Percentiles rank a stretch among this genome's conserved stretches.
Evolutionary conservation across 257 asterid species (phyloP).

Genomic region (Solanum sitiens): DNA sequence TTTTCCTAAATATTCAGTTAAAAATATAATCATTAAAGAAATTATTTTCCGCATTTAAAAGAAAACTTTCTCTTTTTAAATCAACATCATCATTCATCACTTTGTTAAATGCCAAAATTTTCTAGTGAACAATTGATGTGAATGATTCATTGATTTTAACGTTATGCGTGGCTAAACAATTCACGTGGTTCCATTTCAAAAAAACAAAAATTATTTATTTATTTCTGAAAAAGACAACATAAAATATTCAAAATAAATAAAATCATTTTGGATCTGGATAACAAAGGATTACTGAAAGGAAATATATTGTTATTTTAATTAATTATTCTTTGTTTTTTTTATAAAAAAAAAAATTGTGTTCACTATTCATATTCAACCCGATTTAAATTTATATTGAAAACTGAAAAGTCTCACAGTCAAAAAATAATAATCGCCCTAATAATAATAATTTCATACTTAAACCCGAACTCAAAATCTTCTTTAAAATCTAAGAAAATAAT

Average conservation of each 20-base stretch:
- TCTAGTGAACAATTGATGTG: neutral
- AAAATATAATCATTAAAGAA: too few species aligned
- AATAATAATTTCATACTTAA: neutral
- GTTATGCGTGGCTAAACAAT: neutral
- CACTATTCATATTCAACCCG: neutral
- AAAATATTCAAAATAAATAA: neutral
- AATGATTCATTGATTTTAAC: neutral
- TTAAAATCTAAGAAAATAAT: neutral
- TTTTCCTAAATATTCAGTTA: too few species aligned
- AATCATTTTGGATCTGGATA: neutral
- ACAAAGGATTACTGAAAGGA: neutral
- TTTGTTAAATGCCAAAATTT: neutral
- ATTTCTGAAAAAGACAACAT: neutral
- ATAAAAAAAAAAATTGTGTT: neutral
- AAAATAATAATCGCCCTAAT: neutral
- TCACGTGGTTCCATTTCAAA: neutral
- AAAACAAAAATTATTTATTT: too few species aligned
- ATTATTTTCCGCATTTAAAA: too few species aligned
- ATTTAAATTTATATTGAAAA: neutral
- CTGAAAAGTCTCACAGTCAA: neutral
- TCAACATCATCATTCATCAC: neutral
- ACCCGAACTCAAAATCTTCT: neutral
- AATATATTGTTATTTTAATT: neutral
- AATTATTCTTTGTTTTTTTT: too few species aligned
- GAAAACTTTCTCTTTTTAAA: too few species aligned